Evolutionary conservation across 2,329 filamentous ascomycete genomes (phyloP), one percentile per base, ranked within the genome.

Genomic region (Alternaria sp.): DNA sequence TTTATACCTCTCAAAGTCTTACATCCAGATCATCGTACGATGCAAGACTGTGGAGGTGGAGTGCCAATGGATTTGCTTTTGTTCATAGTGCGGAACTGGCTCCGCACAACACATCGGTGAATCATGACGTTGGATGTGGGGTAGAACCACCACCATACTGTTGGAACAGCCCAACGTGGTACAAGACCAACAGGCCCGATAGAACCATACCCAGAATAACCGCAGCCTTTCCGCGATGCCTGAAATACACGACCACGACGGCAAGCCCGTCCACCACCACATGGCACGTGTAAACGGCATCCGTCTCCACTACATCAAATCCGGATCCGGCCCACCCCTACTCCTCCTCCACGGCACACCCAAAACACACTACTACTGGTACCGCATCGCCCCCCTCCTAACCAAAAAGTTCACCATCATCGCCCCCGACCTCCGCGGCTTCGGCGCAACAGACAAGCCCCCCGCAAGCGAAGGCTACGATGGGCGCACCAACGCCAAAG

Each of bases 391-490:
- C 15, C 77, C 79, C 1, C 68, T 76, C 1, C 69, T 81, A 1
- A 79, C 74, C 10, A 66, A 70, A 26, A 69, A 80, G 62, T 80
- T 80, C 66, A 79, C 74, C 0, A 58, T 81, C 47, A 72, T 81
- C 1, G 80, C 78, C 1, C 78, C 78, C 1, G 78, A 80, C 59
- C 67, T 80, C 0, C 71, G 79, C 15, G 78, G 78, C 1, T 81
- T 80, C 47, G 79, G 79, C 23, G 78, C 78, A n/a, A 79, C 77
- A 1, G 79, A 81, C 69, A 81, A 81, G 57, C 78, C 79, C 0
- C 79, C 79, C 1, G 74, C 77, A 5, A 67, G 59, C 30, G 77
- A 77, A 5, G 77, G 79, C 46, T 81, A 81, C 65, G 77, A 80
- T 60, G 78, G 73, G 21, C 74, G 73, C 17, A 76, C 75, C 40